Percentiles rank a stretch among this genome's conserved stretches.
phyloP scores from a whole-genome alignment of 2,329 filamentous ascomycete genomes.

The Thielaviopsis populi region DNA sequence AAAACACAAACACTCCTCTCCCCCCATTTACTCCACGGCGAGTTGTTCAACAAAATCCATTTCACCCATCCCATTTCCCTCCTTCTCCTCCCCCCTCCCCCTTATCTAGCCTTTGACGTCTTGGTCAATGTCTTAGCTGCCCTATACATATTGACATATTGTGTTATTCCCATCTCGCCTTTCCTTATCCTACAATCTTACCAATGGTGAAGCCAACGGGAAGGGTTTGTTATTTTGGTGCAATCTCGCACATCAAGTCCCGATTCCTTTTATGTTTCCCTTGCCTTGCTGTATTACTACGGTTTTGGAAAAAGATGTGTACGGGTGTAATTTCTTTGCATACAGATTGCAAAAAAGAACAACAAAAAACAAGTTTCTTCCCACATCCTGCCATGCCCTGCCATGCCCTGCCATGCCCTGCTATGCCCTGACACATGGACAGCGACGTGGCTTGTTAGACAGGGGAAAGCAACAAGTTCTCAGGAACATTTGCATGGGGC shows the following conservation, averaged over 20 bases:
- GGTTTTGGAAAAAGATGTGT: not conserved
- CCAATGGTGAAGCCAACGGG: not conserved
- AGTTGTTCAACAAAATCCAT: not conserved
- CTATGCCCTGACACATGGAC: not conserved
- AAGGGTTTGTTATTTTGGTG: not conserved
- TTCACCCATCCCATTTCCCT: not conserved
- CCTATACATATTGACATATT: not conserved
- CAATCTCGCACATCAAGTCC: slow-evolving; percentile 1
- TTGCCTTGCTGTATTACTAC: not conserved
- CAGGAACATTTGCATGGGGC: not conserved
- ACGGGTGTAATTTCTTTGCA: not conserved
- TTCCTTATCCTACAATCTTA: not conserved
- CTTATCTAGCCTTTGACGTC: not conserved
- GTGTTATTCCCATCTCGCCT: not conserved
- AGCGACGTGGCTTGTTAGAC: not conserved
- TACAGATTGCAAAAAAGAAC: not conserved
- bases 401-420: not conserved
- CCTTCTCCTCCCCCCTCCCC: not conserved
- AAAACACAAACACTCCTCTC: too few relatives aligned
- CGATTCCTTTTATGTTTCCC: not conserved
- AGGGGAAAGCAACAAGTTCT: not conserved
- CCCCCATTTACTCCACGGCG: too few relatives aligned
- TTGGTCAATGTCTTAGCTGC: not conserved
- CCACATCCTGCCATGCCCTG: not conserved
- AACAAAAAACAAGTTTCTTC: not conserved